These are phyloP conservation scores for Drechslera avenae DNA, from an alignment of 2,329 filamentous ascomycete genomes.

Conservation along the genomic window DNA sequence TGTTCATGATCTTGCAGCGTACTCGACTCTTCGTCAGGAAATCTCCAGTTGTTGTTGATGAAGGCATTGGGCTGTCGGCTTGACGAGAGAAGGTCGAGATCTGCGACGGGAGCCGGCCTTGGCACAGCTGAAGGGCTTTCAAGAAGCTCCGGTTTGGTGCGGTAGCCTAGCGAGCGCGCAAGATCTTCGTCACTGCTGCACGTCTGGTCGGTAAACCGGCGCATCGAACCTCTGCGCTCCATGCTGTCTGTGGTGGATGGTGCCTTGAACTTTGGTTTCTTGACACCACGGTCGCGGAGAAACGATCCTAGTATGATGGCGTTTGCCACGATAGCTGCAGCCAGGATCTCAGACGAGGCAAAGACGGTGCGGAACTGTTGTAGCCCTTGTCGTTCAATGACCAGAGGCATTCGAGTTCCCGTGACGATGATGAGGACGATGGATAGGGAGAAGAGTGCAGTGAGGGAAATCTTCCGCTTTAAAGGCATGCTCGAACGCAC, in stretches of 20 bases:
- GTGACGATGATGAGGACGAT: constrained; percentile 79
- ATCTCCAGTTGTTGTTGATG: constrained; percentile 42
- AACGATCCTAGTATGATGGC: constrained; percentile 90
- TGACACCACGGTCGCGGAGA: constrained; percentile 84
- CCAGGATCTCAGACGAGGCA: constrained; percentile 88
- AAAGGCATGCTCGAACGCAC: constrained; percentile 75
- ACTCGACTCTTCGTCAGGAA: constrained; percentile 30
- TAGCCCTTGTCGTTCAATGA: constrained; percentile 70
- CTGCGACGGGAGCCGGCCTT: constrained; percentile 46
- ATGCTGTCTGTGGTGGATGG: constrained; percentile 58
- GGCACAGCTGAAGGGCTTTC: constrained; percentile 49
- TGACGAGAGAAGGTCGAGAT: constrained; percentile 34
- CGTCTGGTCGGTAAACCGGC: constrained; percentile 68
- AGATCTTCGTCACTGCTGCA: constrained; percentile 94
- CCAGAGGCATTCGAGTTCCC: constrained; percentile 77
- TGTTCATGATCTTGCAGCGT: constrained; percentile 29
- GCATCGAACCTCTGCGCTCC: constrained; percentile 62
- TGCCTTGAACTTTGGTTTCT: constrained; percentile 78
- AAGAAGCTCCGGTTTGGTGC: constrained; percentile 60
- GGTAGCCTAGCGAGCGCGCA: constrained; percentile 77
- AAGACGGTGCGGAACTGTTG: constrained; percentile 89
- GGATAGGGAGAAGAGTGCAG: constrained; percentile 83
- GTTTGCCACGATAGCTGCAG: constrained; percentile 86
- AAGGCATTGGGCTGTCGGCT: constrained; percentile 31
- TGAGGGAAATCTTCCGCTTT: constrained; percentile 79